A percentile compares a stretch with the other conserved stretches of the same genome.
Evolutionary conservation across 2,329 filamentous ascomycete species (phyloP).

Genomic region (Epichloe uncinata): DNA sequence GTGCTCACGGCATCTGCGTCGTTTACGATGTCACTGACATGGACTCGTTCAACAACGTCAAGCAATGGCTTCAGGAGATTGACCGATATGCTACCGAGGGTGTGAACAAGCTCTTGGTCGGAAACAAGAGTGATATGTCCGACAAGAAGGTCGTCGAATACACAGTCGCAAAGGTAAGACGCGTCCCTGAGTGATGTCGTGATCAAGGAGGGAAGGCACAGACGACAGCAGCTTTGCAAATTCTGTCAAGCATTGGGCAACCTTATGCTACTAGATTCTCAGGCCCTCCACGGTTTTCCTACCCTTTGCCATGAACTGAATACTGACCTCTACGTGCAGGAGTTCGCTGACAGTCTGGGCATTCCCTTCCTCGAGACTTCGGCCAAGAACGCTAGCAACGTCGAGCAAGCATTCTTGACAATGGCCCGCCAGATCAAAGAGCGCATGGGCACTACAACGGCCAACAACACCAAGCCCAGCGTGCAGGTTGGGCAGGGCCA

Average conservation of each 20-base stretch:
- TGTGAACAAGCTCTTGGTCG: slow-evolving; percentile 97
- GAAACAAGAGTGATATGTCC: slow-evolving; percentile 99
- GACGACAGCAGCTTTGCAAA: neutral
- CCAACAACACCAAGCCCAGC: slow-evolving; percentile 96
- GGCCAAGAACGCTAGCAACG: slow-evolving; percentile 98
- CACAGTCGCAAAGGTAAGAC: slow-evolving; percentile 88
- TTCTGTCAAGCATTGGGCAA: neutral
- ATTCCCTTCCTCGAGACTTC: slow-evolving; percentile 99
- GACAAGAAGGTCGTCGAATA: slow-evolving; percentile 99
- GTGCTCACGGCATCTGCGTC: slow-evolving; percentile 97
- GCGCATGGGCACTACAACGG: slow-evolving; percentile 91
- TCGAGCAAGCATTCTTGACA: slow-evolving; percentile 98
- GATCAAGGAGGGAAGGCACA: neutral
- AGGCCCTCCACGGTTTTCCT: neutral
- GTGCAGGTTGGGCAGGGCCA: slow-evolving; percentile 93
- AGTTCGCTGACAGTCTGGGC: slow-evolving; percentile 96
- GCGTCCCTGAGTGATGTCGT: neutral
- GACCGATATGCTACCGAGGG: slow-evolving; percentile 98
- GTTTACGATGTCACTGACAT: slow-evolving; percentile 99
- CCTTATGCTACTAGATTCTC: no score
- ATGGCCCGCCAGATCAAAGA: slow-evolving; percentile 99
- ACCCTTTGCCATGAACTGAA: neutral
- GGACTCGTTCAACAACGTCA: slow-evolving; percentile 99
- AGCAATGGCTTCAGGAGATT: slow-evolving; percentile 99
- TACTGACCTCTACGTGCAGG: slow-evolving; percentile 38